Percentiles rank a stretch among this genome's conserved stretches.
These are phyloP conservation scores for Penicillium malachiteum DNA, from an alignment of 495 filamentous ascomycete genomes.

Conservation along the genomic window DNA sequence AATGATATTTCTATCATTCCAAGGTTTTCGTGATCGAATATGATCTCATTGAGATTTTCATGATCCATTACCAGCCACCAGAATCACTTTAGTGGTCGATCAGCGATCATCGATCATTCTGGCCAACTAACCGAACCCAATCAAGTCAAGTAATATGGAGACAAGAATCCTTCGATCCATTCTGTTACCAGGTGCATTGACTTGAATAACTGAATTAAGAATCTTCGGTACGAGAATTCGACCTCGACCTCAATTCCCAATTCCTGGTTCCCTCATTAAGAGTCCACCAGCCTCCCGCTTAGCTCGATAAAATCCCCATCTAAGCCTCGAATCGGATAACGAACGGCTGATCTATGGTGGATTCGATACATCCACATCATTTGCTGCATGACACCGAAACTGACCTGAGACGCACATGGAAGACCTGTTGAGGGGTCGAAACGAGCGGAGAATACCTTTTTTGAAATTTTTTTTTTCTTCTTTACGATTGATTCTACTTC, in stretches of 20 bases:
- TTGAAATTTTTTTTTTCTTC: neutral
- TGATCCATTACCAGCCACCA: constrained; percentile 5
- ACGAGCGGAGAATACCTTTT: neutral
- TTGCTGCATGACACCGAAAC: constrained; percentile 7
- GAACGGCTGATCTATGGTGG: neutral
- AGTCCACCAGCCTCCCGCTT: neutral
- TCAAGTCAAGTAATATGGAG: neutral
- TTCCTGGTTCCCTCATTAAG: neutral
- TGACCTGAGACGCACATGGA: constrained; percentile 25
- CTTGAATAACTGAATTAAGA: too few species aligned
- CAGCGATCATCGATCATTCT: neutral
- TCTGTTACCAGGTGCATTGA: neutral
- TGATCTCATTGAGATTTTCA: too few species aligned
- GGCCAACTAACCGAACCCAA: neutral
- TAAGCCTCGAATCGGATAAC: constrained; percentile 22
- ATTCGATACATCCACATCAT: constrained; percentile 17
- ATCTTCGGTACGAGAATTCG: too few species aligned
- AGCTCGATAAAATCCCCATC: neutral
- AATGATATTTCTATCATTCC: too few species aligned
- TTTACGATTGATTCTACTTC: neutral
- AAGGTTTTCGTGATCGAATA: too few species aligned
- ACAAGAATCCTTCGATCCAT: neutral
- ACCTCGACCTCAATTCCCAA: neutral
- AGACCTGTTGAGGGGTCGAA: neutral
- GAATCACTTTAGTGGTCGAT: neutral